Evolutionary conservation across 768 basidiomycete genomes (phyloP), one percentile per base, ranked within the genome.

Genomic region (Panaeolus cyanescens): DNA sequence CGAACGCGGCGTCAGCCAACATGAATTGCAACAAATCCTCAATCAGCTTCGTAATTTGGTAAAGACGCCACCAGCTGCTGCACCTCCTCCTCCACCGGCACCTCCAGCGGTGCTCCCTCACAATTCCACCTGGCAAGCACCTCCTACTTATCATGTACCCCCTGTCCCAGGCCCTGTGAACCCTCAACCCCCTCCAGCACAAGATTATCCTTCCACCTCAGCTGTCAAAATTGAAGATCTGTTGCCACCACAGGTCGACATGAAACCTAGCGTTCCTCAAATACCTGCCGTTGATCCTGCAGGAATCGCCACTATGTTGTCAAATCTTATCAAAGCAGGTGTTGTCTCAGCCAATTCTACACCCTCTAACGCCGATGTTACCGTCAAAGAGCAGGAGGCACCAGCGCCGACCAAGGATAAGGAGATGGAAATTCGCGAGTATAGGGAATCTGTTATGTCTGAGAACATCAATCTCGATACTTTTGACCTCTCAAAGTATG

Each of bases 1-100:
- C 3, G 90, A 92, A 67, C 83, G 85, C 10, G 91, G 91, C 6
- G 91, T 95, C 32, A 91, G 90, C 2, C 90, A 91, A 73, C 84
- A 85, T 32, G 92, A 95, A 68, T 78, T 95, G 32, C 82, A 82
- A 36, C 91, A 92, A 68, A 94, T 95, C 57, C 79, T 92, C 1
- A 69, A 75, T 30, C 91, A 92, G 68, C 72, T 95, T 13, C 88
- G 91, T 36, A 78, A 82, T 42, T 74, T 92, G 19, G 80, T 13
- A 84, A 86, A 58, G 72, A 76, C 60, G 69, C 74, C 78, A 42
- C 75, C 82, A 30, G 71, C 68, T 32, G 58, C 67, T 55, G 67
- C 61, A 2, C 67, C 66, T 58, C 69, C 70, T 15, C 74, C 63
- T 36, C 59, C 62, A 32, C 67, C 61, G 34, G 55, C 66, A 13